Evolutionary conservation across 495 filamentous ascomycete genomes (phyloP), one percentile per base, ranked within the genome.

Genomic region (Penicillium soppii): DNA sequence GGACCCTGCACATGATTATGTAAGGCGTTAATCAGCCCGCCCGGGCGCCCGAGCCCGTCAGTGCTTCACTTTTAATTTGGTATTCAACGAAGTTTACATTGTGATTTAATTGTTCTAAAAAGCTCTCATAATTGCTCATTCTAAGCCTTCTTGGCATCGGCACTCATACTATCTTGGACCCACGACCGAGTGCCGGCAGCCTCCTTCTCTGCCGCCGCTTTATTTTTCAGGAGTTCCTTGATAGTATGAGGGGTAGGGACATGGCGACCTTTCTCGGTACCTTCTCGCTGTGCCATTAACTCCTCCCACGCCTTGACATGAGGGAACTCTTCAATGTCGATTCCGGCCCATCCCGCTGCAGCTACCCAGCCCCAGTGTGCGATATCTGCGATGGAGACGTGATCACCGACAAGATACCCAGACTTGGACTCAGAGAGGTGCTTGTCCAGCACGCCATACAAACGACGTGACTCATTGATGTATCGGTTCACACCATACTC

Each of bases 401-500:
- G 84, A 56, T 91, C 81, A 1, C 91, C 92, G 8, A 92, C 88
- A 2, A 96, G 70, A 59, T 85, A 96, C 4, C 82, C 85, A 7
- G 81, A 84, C 26, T 66, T 75, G 7, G 81, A 83, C 47, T 74
- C 73, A 15, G 75, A 68, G 13, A 97, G 82, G 47, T 90, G 89
- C 41, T 70, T 77, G 52, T 96, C 84, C 41, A 97, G 75, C 13
- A 92, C 86, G 29, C 82, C 66, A 69, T 95, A 96, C 15, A 97
- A 77, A 0, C 92, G 83, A 6, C 83, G 77, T 1, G 88, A 88
- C 71, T 97, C 92, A 56, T 85, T 88, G 54, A 78, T 74, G 71
- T 96, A 97, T 19, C 92, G 84, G 51, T 85, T 82, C 51, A 95
- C 82, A 45, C 86, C 90, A 69, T 96, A 97, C 55, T 87, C 74